These are phyloP conservation scores for Cyclotella baltica DNA, from an alignment of 108 stramenopile genomes.

Conservation along the genomic window DNA sequence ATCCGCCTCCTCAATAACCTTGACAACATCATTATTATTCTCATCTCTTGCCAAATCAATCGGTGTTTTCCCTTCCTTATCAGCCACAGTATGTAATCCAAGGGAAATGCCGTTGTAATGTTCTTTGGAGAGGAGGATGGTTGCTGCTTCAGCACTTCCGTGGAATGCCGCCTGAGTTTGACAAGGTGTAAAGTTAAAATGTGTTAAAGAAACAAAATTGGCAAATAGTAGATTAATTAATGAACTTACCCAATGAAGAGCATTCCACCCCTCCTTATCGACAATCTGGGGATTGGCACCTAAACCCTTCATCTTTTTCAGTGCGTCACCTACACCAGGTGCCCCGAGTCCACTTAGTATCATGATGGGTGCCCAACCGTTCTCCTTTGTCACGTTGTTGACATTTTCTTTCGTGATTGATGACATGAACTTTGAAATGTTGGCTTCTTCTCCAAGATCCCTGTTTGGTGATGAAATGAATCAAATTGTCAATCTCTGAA, in stretches of 20 bases:
- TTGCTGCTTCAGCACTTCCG: slow-evolving; percentile 77
- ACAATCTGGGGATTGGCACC: slow-evolving; percentile 77
- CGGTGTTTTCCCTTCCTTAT: slow-evolving; percentile 90
- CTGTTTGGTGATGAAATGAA: no score
- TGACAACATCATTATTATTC: slow-evolving; percentile 75
- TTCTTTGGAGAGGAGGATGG: slow-evolving; percentile 51
- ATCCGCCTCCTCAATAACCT: slow-evolving; percentile 62
- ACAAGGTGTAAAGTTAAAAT: not conserved
- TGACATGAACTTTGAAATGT: slow-evolving; percentile 68
- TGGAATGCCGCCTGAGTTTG: slow-evolving; percentile 70
- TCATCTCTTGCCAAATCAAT: slow-evolving; percentile 75
- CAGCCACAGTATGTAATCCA: slow-evolving; percentile 60
- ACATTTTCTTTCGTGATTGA: slow-evolving; percentile 74
- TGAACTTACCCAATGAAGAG: slow-evolving; percentile 76
- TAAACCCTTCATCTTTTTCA: slow-evolving; percentile 66
- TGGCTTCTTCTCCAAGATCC: slow-evolving; percentile 85
- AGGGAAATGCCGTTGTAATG: slow-evolving; percentile 52
- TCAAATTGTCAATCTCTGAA: no score
- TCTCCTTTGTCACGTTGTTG: slow-evolving; percentile 78
- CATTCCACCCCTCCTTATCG: slow-evolving; percentile 89
- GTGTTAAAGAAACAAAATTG: not conserved
- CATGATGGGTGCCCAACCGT: slow-evolving; percentile 90
- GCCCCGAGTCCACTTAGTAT: slow-evolving; percentile 77
- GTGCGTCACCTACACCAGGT: slow-evolving; percentile 55
- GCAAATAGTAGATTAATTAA: not conserved